Evolutionary conservation across 352 stramenopile genomes (phyloP), one percentile per base, ranked within the genome.

Genomic region (Pythium coloratum): DNA sequence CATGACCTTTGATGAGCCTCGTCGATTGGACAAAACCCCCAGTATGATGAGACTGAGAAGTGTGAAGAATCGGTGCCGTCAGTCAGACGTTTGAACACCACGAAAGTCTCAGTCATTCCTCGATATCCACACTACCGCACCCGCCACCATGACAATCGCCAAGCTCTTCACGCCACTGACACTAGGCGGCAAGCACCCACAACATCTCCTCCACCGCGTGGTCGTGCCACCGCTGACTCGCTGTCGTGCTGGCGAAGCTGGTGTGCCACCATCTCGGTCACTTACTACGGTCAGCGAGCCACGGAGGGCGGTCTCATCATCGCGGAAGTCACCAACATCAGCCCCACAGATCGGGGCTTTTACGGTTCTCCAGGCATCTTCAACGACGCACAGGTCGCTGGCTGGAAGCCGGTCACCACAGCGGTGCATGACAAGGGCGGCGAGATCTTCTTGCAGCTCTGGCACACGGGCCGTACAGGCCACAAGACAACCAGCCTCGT

Each of bases 401-500:
- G 20, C 7, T 88, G 80, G 80, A 81, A 84, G 46, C 60, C 44
- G 16, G 64, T 88, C 2, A 65, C 62, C 1, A 65, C 90, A 20
- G 40, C 56, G 12, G 85, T 96, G n/a, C 88, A 96, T 61, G 72
- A 56, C 26, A 90, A 90, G 58, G 74, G 70, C 38, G 81, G 75
- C 64, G 75, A 78, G 34, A 91, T 94, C 50, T 88, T 79, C 56
- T 33, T 78, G 30, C 86, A 96, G 70, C 69, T 95, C 14, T 93
- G 84, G 85, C 86, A 96, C 69, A 77, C 76, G 28, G 88, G 86
- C 36, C 71, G 85, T 32, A 64, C 72, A 55, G 16, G 83, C 95
- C 70, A 75, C 73, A n/a, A 71, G 50, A 84, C 65, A 69, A 66
- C 50, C 50, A 66, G 28, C 60, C 54, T 2, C 42, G 54, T 40